These are phyloP conservation scores for Handroanthus guayacan DNA, from an alignment of 257 asterid genomes.

Conservation along the genomic window DNA sequence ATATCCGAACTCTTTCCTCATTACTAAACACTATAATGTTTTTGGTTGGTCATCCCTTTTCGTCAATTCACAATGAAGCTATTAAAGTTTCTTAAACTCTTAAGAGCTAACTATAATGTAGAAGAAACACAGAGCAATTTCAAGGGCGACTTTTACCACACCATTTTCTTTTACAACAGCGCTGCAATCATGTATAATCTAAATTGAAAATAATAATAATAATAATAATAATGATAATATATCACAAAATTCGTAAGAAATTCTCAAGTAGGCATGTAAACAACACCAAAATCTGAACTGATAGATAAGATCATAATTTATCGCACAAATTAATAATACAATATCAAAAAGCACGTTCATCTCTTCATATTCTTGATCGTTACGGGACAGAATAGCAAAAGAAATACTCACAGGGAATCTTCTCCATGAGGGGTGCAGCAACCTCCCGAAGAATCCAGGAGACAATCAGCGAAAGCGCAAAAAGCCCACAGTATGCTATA, in stretches of 20 bases:
- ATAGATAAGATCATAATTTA: not conserved
- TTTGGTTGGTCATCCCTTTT: slow-evolving; percentile 1
- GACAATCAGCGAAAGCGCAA: slow-evolving; percentile 75
- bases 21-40: not conserved
- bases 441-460: slow-evolving; percentile 93
- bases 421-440: slow-evolving; percentile 90
- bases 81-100: slow-evolving; percentile 6
- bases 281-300: not conserved
- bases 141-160: not conserved
- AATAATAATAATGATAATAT: no score
- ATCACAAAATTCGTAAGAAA: not conserved
- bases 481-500: slow-evolving; percentile 88
- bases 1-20: not conserved
- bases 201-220: no score
- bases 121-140: slow-evolving; percentile 17
- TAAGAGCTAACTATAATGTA: not conserved
- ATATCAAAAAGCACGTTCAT: not conserved
- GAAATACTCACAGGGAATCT: slow-evolving; percentile 70
- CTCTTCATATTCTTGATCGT: not conserved
- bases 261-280: not conserved
- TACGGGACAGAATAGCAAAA: not conserved
- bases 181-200: no score
- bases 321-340: not conserved
- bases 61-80: not conserved
- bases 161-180: not conserved